Evolutionary conservation across 768 basidiomycete species (phyloP), one percentile per base, ranked within the genome.

Genomic region (Russula lepida): DNA sequence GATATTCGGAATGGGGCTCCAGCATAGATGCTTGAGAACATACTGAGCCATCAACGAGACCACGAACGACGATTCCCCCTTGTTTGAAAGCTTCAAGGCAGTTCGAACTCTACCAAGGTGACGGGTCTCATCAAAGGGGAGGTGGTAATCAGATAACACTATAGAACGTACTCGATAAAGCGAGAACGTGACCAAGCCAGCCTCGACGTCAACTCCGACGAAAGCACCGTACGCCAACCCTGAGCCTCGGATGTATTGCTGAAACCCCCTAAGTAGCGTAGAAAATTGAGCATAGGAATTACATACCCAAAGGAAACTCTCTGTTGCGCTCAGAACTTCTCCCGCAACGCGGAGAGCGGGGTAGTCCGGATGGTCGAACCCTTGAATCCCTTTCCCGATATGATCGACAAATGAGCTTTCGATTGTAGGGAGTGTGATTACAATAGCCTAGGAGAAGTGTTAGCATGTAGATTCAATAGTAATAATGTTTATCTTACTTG

Each of bases 151-250:
- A 8, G 33, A 41, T 15, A 9, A 33, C 21, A 21, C 23, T 32
- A n/a, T n/a, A 23, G 58, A 32, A 73, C 84, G 60, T 75, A 87
- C 89, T 54, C 92, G 80, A 69, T 92, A 95, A 3, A 95, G 76
- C 15, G 81, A 79, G 73, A 94, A 95, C 54, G 73, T 83, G 28
- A 92, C 73, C 12, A 86, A 73, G 1, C 92, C 92, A 25, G 86
- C 79, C 73, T 97, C 94, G 33, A 84, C 75, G 66, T 95, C 92
- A 33, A 85, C 70, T 0, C 79, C 78, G 32, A 88, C 77, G 67
- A 84, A 84, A 28, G 92, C 92, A n/a, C 93, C 92, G 66, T 97
- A 98, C 5, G 97, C 97, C 35, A 99, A 75, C 23, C 97, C 97
- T 58, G 92, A 87, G 7, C 97, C 97, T 44, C 97, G 87, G 63